Percentiles rank a stretch among this genome's conserved stretches.
Evolutionary conservation across 1,284 basidiomycete species (phyloP).

Genomic region (Marasmius fiardii): DNA sequence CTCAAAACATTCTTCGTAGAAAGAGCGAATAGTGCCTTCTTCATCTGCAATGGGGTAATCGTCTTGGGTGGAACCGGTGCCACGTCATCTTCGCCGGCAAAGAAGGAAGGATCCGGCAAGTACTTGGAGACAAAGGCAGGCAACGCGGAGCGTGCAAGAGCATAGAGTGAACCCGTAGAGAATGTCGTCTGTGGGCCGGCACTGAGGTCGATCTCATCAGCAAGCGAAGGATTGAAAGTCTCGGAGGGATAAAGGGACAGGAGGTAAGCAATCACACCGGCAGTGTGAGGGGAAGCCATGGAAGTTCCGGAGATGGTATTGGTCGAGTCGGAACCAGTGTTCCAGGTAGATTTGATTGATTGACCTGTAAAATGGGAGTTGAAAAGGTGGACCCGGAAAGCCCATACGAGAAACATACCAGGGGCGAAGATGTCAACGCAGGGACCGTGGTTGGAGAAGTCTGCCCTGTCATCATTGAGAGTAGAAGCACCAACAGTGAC

Average conservation of each 20-base stretch:
- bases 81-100: constrained; percentile 32
- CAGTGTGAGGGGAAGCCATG: constrained; percentile 68
- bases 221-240: constrained; percentile 51
- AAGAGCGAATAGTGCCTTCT: constrained; percentile 68
- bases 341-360: constrained; percentile 82
- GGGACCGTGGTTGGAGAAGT: constrained; percentile 80
- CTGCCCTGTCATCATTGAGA: constrained; percentile 79
- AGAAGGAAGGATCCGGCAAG: constrained; percentile 53
- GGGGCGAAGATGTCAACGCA: constrained; percentile 87
- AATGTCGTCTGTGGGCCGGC: constrained; percentile 23
- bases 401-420: no score
- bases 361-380: constrained; percentile 38
- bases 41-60: constrained; percentile 69
- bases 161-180: constrained; percentile 41
- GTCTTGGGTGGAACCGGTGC: constrained; percentile 39
- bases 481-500: constrained; percentile 88
- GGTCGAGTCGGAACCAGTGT: constrained; percentile 41
- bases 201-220: constrained; percentile 22
- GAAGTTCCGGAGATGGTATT: constrained; percentile 76
- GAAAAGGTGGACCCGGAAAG: not conserved
- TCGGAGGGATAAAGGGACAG: constrained; percentile 74
- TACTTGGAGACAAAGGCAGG: constrained; percentile 58
- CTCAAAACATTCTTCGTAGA: constrained; percentile 52
- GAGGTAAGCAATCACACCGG: constrained; percentile 81
- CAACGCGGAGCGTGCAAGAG: constrained; percentile 49